A percentile compares a stretch with the other conserved stretches of the same genome.
phyloP scores from a whole-genome alignment of 179 eudicot species.

The Heliamphora pulchella region DNA sequence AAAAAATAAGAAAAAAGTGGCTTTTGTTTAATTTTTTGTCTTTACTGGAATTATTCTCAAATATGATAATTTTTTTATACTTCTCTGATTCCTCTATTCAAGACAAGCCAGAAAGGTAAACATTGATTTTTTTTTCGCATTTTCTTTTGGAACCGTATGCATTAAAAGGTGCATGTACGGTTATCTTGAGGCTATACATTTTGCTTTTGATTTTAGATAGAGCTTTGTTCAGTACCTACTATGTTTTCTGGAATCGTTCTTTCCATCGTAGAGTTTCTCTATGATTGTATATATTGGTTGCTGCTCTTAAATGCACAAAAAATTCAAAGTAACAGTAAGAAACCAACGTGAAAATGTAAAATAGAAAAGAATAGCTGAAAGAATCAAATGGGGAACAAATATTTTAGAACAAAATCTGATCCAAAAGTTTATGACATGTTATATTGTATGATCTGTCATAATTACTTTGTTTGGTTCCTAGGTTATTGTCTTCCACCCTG shows the following conservation, averaged over 20 bases:
- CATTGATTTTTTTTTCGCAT: too few species aligned
- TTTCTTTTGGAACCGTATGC: too few species aligned
- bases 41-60: too few species aligned
- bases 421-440: not conserved
- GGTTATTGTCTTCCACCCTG: too few species aligned
- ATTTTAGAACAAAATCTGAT: not conserved
- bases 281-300: not conserved
- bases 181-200: not conserved
- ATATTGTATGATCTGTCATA: not conserved
- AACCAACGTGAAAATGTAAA: not conserved
- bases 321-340: not conserved
- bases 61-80: too few species aligned
- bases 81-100: too few species aligned
- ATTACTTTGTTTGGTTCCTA: too few species aligned
- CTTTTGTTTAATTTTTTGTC: not conserved
- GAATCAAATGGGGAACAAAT: not conserved
- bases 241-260: not conserved
- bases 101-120: too few species aligned
- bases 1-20: too few species aligned
- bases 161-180: too few species aligned
- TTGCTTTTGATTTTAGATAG: not conserved
- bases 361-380: not conserved
- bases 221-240: not conserved
- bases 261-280: not conserved
- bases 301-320: not conserved